Conservation (phyloP, 495 filamentous ascomycete species). For the Parathielavia appendiculata region DNA sequence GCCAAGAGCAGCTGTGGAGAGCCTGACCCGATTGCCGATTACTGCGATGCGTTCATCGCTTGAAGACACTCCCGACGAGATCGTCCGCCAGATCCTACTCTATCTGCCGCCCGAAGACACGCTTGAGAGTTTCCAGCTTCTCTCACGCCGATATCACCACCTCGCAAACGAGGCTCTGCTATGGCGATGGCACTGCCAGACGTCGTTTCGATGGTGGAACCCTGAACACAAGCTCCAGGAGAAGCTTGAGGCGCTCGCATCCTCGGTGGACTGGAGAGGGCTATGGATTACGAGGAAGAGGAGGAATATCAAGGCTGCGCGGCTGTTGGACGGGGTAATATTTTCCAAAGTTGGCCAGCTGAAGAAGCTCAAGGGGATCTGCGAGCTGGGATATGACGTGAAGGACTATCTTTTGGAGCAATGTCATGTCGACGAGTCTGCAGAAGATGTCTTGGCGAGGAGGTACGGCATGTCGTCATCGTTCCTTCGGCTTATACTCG, state of each 20-base stretch:
- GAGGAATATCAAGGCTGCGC: constrained; percentile 51
- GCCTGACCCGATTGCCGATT: background rate
- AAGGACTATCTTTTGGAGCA: constrained; percentile 78
- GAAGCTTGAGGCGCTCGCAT: constrained; percentile 47
- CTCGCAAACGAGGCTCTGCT: constrained; percentile 65
- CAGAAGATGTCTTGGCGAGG: constrained; percentile 73
- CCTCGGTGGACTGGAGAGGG: constrained; percentile 68
- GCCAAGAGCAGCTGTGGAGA: background rate
- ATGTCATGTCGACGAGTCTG: constrained; percentile 50
- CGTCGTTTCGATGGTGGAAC: constrained; percentile 68
- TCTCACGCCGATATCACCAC: constrained; percentile 59
- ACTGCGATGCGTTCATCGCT: constrained; percentile 29
- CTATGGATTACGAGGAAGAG: constrained; percentile 59
- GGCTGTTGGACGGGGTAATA: constrained; percentile 65
- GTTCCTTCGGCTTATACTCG: background rate
- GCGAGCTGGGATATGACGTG: constrained; percentile 72
- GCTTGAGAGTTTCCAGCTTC: constrained; percentile 47
- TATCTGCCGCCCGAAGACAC: constrained; percentile 53
- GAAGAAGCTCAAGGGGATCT: constrained; percentile 61
- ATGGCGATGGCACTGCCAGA: constrained; percentile 71
- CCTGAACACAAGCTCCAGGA: constrained; percentile 55
- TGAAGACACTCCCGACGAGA: constrained; percentile 60
- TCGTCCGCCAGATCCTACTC: constrained; percentile 63
- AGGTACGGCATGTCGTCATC: constrained; percentile 50
- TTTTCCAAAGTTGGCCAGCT: constrained; percentile 62